Base-by-base conservation (phyloP, 148 eudicot genomes). In the Rhododendron mucronatum region DNA sequence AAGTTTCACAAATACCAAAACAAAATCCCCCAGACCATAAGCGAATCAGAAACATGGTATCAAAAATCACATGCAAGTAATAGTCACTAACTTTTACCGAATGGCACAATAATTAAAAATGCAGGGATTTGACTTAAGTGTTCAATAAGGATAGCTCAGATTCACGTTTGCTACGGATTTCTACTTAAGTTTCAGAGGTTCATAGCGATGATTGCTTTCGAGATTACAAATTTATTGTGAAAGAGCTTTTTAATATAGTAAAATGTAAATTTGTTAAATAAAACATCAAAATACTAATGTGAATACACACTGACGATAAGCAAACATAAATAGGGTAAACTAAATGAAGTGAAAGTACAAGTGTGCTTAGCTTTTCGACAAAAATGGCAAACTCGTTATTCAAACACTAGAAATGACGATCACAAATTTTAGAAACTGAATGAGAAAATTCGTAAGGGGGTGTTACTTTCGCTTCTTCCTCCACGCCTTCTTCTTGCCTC, bases 401-500 rank as follows among this genome's bases (percentile, higher is more conserved):
- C 10, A 37, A 26, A 82, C 11, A 82, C 75, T 39, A 69, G 30
- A 41, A 35, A 71, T 69, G 67, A 20, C 14, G 10, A 86, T 28
- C 7, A 23, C 14, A 16, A n/a, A 41, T 20, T 37, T 21, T 0
- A 2, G 11, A 63, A 20, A 67, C 26, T 28, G 20, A 23, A 0
- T n/a, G 15, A 6, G 59, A 0, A 23, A 67, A 12, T 44, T 6
- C 28, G 37, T 2, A 13, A 23, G 28, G 26, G 37, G 0, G 7
- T 0, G 20, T 82, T 90, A 92, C 94, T 92, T 92, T 91, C 94
- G 57, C 92, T 92, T 92, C 93, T 92, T 92, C 91, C 94, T 92
- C 94, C 94, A 92, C 10, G 93, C 92, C 89, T 92, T 92, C 93
- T 92, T 90, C 89, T 92, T 92, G 65, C 94, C 94, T 84, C 94